phyloP scores from a whole-genome alignment of 768 basidiomycete genomes.

The Leccinum variicolor region DNA sequence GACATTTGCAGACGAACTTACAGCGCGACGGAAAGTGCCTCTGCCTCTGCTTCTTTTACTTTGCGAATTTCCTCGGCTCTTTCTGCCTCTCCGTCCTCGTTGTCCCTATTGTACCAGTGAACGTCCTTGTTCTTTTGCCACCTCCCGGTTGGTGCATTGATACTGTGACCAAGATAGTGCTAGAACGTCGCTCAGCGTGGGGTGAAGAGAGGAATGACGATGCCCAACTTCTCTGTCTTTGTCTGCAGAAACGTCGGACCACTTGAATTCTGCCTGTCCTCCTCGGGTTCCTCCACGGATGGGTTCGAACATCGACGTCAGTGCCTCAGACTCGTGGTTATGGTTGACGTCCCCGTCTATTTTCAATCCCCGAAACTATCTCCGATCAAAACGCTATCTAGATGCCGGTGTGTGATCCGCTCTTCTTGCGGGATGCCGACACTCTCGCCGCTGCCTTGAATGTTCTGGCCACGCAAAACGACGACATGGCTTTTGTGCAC shows the following conservation, averaged over 20 bases:
- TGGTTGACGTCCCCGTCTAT: background rate
- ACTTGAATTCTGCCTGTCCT: constrained; percentile 90
- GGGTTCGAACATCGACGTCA: constrained; percentile 64
- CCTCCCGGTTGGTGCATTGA: constrained; percentile 92
- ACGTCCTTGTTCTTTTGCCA: constrained; percentile 99
- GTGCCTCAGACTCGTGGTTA: background rate
- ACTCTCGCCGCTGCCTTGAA: background rate
- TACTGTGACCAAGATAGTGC: constrained; percentile 93
- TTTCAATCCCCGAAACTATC: constrained; percentile 16
- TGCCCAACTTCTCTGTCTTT: constrained; percentile 86
- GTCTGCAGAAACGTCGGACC: constrained; percentile 86
- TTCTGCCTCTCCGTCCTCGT: constrained; percentile 39
- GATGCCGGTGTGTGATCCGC: constrained; percentile 18
- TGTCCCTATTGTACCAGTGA: constrained; percentile 89
- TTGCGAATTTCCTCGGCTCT: constrained; percentile 71
- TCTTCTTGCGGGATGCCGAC: constrained; percentile 18
- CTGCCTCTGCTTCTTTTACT: constrained; percentile 86
- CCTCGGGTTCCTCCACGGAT: constrained; percentile 87
- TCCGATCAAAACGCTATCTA: constrained; percentile 23
- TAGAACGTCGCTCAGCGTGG: constrained; percentile 30
- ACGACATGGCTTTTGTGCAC: background rate
- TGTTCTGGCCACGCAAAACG: background rate
- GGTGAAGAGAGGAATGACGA: background rate
- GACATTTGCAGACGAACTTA: constrained; percentile 32
- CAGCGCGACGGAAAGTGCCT: constrained; percentile 81